Evolutionary conservation across 257 asterid species (phyloP).

Genomic region (Cordia subcordata): DNA sequence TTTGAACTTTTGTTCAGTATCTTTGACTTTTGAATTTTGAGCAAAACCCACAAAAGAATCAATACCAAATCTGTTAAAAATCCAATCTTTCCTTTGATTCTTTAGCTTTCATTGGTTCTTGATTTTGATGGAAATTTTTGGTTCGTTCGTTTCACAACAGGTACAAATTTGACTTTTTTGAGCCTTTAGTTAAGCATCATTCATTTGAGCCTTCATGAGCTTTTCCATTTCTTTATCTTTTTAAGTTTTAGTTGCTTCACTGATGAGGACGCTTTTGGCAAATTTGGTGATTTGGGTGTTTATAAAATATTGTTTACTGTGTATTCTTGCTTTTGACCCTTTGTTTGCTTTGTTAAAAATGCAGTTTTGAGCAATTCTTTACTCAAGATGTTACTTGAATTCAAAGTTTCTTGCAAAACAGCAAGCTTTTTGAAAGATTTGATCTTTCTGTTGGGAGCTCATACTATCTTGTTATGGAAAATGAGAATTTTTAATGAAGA

Average conservation of each 20-base stretch:
- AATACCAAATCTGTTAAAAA: constrained; percentile 21
- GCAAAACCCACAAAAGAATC: constrained; percentile 32
- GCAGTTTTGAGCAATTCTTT: constrained; percentile 44
- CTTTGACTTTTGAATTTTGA: constrained; percentile 7
- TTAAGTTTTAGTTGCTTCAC: too few relatives aligned
- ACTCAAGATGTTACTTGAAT: constrained; percentile 47
- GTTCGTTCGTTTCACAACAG: constrained; percentile 33
- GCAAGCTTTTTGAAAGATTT: neutral
- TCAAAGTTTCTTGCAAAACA: constrained; percentile 21
- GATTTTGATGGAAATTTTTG: constrained; percentile 34
- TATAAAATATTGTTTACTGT: neutral
- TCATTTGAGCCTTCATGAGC: constrained; percentile 7
- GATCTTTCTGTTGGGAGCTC: neutral
- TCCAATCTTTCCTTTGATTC: constrained; percentile 17
- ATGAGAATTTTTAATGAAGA: constrained; percentile 4
- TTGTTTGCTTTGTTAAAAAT: constrained; percentile 31
- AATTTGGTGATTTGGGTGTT: constrained; percentile 9
- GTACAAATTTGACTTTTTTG: constrained; percentile 26
- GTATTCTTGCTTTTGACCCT: constrained; percentile 26
- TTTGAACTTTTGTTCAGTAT: constrained; percentile 22
- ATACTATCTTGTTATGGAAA: neutral
- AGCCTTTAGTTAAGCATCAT: constrained; percentile 2
- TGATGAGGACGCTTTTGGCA: too few relatives aligned
- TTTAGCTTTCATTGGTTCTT: constrained; percentile 2
- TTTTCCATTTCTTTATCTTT: neutral